Evolutionary conservation across 1,139 yeast genomes (phyloP), one percentile per base, ranked within the genome.

Genomic region (Pichia sp.): DNA sequence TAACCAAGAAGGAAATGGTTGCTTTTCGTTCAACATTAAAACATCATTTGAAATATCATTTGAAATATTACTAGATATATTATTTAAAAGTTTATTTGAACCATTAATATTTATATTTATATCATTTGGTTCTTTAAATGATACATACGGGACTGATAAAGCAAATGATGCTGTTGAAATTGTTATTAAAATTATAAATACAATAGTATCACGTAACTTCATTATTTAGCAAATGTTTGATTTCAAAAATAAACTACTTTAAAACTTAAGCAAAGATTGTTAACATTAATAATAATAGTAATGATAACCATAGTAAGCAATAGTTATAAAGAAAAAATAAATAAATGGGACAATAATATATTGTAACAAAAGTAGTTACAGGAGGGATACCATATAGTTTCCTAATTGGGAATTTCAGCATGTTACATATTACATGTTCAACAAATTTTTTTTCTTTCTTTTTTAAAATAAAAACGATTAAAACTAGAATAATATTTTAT

Each of bases 1-100:
- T 36, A 89, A 73, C 97, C 97, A 89, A 39, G 71, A 54, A 0
- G 97, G 97, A 55, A 89, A 81, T 8, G 50, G 45, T 11, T 39
- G 46, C 29, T 32, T 40, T 33, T 43, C 46, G 35, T 40, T 38
- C 7, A 34, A 42, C 27, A 27, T 35, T 18, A 29, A 37, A 34
- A 48, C 44, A 25, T 29, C 32, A 33, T 34, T 32, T 34, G 36
- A 7, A 5, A 43, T 29, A 34, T 40, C 41, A 18, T 26, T 26
- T 36, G 29, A 10, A 26, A 27, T 10, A 4, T 7, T 28, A 35
- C 25, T 35, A 25, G 25, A 36, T 27, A 29, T 6, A 8, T 4
- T 2, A 10, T 26, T 36, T 10, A 36, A 36, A 9, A 29, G 30
- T 26, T 26, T 35, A 27, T 34, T 25, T 34, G 39, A 11, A 18